Percentiles rank a stretch among this genome's conserved stretches.
Evolutionary conservation across 2,329 filamentous ascomycete species (phyloP).

Genomic region (Phaeosphaeriaceae sp.): DNA sequence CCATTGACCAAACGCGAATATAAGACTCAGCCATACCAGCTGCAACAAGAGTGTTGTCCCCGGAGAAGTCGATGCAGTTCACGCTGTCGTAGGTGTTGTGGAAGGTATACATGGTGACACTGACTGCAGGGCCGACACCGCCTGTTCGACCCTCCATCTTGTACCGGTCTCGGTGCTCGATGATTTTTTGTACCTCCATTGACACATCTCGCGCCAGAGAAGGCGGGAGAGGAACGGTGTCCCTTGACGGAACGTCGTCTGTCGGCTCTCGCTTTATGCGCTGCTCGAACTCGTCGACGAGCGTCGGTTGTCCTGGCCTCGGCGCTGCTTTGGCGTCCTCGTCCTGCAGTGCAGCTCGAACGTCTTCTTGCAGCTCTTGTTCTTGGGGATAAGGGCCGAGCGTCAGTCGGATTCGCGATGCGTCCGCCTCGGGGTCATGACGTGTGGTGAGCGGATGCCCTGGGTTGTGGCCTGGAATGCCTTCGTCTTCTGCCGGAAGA

Average conservation of each 20-base stretch:
- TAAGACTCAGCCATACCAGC: constrained; percentile 93
- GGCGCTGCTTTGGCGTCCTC: constrained; percentile 82
- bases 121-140: constrained; percentile 81
- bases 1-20: constrained; percentile 90
- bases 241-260: constrained; percentile 78
- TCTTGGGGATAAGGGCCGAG: constrained; percentile 88
- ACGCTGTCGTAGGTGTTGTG: constrained; percentile 94
- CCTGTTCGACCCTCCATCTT: constrained; percentile 84
- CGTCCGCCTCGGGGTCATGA: constrained; percentile 65
- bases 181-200: constrained; percentile 92
- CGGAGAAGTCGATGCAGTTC: constrained; percentile 94
- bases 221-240: constrained; percentile 84
- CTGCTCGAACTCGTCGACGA: constrained; percentile 87
- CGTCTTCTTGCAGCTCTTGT: constrained; percentile 78
- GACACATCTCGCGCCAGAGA: constrained; percentile 89
- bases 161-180: constrained; percentile 91
- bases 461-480: constrained; percentile 71
- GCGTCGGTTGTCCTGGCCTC: constrained; percentile 69
- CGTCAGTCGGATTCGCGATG: constrained; percentile 63
- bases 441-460: constrained; percentile 67
- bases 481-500: constrained; percentile 70
- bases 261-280: constrained; percentile 90
- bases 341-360: constrained; percentile 85
- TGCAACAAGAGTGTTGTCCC: constrained; percentile 85
- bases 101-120: constrained; percentile 97